Conservation (phyloP, 805 yeast species). For the Saccharomycopsis selenospora region DNA sequence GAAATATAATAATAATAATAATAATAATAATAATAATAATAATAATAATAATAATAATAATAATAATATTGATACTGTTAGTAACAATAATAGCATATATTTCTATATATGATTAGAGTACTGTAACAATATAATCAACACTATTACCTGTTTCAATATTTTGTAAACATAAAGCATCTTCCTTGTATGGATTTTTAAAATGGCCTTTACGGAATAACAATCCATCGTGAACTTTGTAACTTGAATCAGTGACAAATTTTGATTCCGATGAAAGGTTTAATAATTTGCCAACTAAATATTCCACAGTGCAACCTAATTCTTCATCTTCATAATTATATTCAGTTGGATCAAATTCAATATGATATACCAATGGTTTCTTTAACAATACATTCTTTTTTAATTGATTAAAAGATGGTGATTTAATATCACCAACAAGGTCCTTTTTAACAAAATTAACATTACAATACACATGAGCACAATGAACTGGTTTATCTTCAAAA, state of each 20-base stretch:
- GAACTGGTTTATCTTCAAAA: slow-evolving; percentile 67
- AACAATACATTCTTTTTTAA: slow-evolving; percentile 22
- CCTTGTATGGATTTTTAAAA: slow-evolving; percentile 22
- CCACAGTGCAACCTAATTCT: slow-evolving; percentile 63
- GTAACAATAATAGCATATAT: no score
- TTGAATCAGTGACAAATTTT: slow-evolving; percentile 26
- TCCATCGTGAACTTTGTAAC: slow-evolving; percentile 29
- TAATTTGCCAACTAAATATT: slow-evolving; percentile 50
- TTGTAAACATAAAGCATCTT: slow-evolving; percentile 42
- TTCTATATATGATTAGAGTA: neutral
- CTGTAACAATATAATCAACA: slow-evolving; percentile 30
- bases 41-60: no score
- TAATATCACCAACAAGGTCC: neutral
- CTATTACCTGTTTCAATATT: slow-evolving; percentile 49
- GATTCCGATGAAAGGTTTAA: slow-evolving; percentile 48
- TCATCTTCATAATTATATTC: slow-evolving; percentile 58
- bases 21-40: no score
- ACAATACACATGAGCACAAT: slow-evolving; percentile 67
- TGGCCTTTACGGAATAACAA: slow-evolving; percentile 31
- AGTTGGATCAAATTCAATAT: slow-evolving; percentile 75
- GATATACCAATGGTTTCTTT: slow-evolving; percentile 43
- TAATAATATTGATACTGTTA: no score
- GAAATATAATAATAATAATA: neutral
- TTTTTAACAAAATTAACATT: slow-evolving; percentile 37
- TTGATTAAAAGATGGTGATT: neutral